These are phyloP conservation scores for Collybiopsis confluens DNA, from an alignment of 768 basidiomycete species.

Conservation along the genomic window DNA sequence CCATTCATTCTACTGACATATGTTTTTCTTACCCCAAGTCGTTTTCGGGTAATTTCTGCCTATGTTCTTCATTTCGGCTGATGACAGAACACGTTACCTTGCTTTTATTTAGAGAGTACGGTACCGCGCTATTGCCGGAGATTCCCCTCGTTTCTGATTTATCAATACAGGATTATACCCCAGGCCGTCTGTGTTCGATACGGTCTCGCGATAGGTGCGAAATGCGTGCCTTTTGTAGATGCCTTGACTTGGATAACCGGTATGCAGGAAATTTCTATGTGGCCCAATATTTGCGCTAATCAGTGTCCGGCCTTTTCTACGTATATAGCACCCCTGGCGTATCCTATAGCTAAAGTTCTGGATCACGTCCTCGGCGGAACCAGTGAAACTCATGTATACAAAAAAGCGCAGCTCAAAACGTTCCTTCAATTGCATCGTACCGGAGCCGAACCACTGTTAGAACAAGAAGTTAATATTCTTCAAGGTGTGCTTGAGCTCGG, in stretches of 20 bases:
- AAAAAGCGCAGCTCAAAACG: conserved; percentile 74
- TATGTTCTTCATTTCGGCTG: not conserved
- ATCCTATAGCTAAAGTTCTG: conserved; percentile 76
- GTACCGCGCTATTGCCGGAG: conserved; percentile 18
- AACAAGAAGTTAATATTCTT: conserved; percentile 78
- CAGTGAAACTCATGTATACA: conserved; percentile 70
- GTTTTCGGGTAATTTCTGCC: conserved; percentile 66
- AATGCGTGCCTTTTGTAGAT: conserved; percentile 71
- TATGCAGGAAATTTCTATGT: not conserved
- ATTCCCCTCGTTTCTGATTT: not conserved
- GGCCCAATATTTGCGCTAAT: too few relatives aligned
- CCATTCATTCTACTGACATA: not conserved
- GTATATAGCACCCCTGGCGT: conserved; percentile 72
- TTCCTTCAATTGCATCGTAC: conserved; percentile 78
- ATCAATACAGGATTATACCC: conserved; percentile 48
- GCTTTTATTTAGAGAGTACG: conserved; percentile 68
- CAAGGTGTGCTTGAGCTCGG: conserved; percentile 78
- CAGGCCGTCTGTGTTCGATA: conserved; percentile 75
- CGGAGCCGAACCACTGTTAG: conserved; percentile 72
- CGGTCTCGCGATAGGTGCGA: conserved; percentile 77
- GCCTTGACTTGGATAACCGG: conserved; percentile 57
- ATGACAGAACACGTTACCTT: not conserved
- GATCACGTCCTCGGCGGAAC: conserved; percentile 78
- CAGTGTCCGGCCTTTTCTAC: conserved; percentile 34
- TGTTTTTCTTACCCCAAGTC: too few relatives aligned